phyloP scores from a whole-genome alignment of 1,284 basidiomycete genomes.

The Coniophora puteana region DNA sequence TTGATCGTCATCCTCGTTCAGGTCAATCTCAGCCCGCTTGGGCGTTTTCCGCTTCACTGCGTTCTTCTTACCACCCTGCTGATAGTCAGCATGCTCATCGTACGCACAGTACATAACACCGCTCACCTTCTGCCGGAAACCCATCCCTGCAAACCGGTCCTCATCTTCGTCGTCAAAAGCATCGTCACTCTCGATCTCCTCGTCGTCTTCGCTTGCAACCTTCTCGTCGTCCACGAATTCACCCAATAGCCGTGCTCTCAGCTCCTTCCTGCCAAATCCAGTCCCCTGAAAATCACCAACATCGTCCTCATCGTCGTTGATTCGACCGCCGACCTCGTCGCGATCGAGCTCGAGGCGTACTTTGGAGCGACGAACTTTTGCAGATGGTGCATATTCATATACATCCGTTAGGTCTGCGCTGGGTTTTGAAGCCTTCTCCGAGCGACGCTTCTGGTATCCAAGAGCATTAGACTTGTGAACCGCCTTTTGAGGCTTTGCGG shows the following conservation, averaged over 20 bases:
- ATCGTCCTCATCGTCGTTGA: constrained; percentile 36
- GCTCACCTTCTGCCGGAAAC: constrained; percentile 47
- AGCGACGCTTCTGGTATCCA: constrained; percentile 52
- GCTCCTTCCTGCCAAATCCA: constrained; percentile 30
- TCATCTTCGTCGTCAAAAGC: constrained; percentile 84
- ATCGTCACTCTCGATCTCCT: constrained; percentile 76
- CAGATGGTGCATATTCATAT: constrained; percentile 57
- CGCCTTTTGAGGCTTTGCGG: no score
- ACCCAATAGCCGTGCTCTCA: constrained; percentile 52
- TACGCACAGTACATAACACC: background rate
- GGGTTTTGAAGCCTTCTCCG: constrained; percentile 36
- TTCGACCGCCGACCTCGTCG: constrained; percentile 43
- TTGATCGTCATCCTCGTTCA: constrained; percentile 58
- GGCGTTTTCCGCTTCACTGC: constrained; percentile 14
- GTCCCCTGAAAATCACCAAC: constrained; percentile 31
- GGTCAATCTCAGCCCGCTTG: constrained; percentile 36
- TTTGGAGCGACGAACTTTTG: constrained; percentile 50
- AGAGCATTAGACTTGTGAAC: no score
- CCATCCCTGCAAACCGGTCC: constrained; percentile 71
- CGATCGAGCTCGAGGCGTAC: constrained; percentile 52
- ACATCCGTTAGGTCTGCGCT: constrained; percentile 39
- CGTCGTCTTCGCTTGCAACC: constrained; percentile 68
- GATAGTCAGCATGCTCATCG: no score
- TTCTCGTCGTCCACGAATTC: constrained; percentile 55
- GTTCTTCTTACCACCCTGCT: no score